phyloP scores from a whole-genome alignment of 768 basidiomycete genomes.

The Podaxis sp. region DNA sequence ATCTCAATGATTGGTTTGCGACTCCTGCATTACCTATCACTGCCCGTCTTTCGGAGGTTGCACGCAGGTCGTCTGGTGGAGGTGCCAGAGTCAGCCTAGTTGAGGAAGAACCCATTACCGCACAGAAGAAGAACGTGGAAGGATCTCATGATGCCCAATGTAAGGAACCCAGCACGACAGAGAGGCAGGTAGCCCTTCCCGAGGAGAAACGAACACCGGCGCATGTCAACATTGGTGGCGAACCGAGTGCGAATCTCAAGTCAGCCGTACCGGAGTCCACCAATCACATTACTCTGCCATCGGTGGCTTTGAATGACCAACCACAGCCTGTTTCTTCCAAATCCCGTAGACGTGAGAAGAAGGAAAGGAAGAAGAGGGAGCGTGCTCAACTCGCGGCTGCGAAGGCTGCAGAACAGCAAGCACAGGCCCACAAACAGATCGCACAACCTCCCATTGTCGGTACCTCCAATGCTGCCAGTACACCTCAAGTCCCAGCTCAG shows the following conservation, averaged over 20 bases:
- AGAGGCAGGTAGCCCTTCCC: not conserved
- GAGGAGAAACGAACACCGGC: too few relatives aligned
- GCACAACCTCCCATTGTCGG: not conserved
- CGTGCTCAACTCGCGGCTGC: not conserved
- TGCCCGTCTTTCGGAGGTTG: not conserved
- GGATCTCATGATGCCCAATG: not conserved
- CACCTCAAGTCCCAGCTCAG: not conserved
- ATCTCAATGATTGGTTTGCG: slow-evolving; percentile 8
- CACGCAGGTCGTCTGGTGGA: not conserved
- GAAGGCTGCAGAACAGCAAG: not conserved
- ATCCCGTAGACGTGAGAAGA: not conserved
- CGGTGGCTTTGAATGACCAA: not conserved
- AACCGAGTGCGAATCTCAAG: not conserved
- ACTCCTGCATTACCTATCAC: slow-evolving; percentile 7
- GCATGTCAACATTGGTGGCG: not conserved
- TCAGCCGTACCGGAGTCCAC: not conserved
- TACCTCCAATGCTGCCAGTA: not conserved
- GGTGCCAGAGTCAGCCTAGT: not conserved
- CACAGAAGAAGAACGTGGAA: not conserved
- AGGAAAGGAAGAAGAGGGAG: not conserved
- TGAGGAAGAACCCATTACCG: not conserved
- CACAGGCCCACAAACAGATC: not conserved
- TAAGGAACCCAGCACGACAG: not conserved
- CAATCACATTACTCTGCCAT: not conserved
- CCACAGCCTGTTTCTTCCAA: not conserved